Conservation (phyloP, 202 grass and related monocot species). For the Setaria viridis region DNA sequence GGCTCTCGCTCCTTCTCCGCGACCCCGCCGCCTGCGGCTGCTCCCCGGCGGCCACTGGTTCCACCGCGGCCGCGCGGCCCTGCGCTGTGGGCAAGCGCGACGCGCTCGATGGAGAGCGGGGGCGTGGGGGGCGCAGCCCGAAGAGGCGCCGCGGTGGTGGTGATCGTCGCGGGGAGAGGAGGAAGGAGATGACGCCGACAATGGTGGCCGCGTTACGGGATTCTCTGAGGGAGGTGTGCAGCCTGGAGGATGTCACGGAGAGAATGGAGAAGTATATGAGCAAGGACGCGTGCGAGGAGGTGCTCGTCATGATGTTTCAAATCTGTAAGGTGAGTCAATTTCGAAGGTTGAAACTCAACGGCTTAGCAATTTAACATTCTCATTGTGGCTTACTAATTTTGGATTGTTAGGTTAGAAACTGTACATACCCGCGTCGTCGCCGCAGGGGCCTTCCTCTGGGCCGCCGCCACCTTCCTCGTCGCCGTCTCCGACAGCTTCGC, state of each 20-base stretch:
- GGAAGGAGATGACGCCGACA: slow-evolving; percentile 37
- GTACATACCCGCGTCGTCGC: slow-evolving; percentile 57
- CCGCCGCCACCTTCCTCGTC: slow-evolving; percentile 32
- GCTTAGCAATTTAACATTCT: neutral
- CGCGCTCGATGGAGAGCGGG: slow-evolving; percentile 34
- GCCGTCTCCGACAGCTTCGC: slow-evolving; percentile 56
- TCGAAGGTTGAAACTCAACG: neutral
- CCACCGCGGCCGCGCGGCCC: slow-evolving; percentile 3
- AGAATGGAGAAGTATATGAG: slow-evolving; percentile 64
- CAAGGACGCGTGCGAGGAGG: slow-evolving; percentile 53
- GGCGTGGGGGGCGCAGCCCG: slow-evolving; percentile 47
- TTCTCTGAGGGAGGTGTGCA: slow-evolving; percentile 61
- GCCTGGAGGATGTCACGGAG: slow-evolving; percentile 61
- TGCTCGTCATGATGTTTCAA: slow-evolving; percentile 67
- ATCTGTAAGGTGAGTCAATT: slow-evolving; percentile 58
- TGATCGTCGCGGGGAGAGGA: slow-evolving; percentile 22
- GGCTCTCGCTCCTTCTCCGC: slow-evolving; percentile 62
- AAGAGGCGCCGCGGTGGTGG: slow-evolving; percentile 44
- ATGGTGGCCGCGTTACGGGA: slow-evolving; percentile 44
- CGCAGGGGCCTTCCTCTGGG: slow-evolving; percentile 68
- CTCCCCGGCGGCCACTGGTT: neutral
- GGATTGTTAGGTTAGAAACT: neutral
- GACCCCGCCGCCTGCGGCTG: slow-evolving; percentile 60
- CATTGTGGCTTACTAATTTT: neutral
- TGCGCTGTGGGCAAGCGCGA: slow-evolving; percentile 37